These are phyloP conservation scores for Rhodosporidiobolus sp. DNA, from an alignment of 768 basidiomycete species.

Conservation along the genomic window DNA sequence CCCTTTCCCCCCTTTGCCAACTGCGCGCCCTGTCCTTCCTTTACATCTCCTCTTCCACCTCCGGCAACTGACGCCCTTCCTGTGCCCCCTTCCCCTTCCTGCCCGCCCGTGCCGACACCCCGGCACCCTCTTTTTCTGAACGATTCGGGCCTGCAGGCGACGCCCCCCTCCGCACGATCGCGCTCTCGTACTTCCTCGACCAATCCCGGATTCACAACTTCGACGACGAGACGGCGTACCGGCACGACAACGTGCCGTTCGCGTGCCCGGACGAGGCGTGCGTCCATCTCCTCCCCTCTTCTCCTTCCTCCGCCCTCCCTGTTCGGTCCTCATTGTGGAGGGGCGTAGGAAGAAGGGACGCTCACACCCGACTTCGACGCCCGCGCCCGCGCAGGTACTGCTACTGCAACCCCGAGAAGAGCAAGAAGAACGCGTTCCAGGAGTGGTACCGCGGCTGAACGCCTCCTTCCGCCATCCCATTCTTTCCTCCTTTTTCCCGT, in stretches of 20 bases:
- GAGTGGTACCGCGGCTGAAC: neutral
- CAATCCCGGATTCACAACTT: neutral
- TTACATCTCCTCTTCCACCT: too few relatives aligned
- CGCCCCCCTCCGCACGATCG: slow-evolving; percentile 23
- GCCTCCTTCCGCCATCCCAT: too few relatives aligned
- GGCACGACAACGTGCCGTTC: slow-evolving; percentile 2
- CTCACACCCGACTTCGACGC: too few relatives aligned
- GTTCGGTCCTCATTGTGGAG: neutral
- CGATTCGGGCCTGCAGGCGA: slow-evolving; percentile 16
- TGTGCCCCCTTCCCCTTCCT: neutral
- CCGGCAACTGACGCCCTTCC: neutral
- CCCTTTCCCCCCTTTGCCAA: neutral
- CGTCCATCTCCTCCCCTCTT: neutral
- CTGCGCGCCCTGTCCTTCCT: neutral
- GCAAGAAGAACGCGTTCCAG: neutral
- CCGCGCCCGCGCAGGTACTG: neutral
- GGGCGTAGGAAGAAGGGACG: neutral
- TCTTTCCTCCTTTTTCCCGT: neutral
- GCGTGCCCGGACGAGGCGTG: slow-evolving; percentile 4
- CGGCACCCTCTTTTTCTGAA: too few relatives aligned
- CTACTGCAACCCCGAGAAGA: slow-evolving; percentile 11
- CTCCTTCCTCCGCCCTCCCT: neutral
- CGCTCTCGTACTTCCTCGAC: slow-evolving; percentile 5
- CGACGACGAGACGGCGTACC: slow-evolving; percentile 3
- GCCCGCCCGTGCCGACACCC: too few relatives aligned